Percentiles rank a stretch among this genome's conserved stretches.
phyloP scores from a whole-genome alignment of 495 filamentous ascomycete species.

The Neurospora intermedia region DNA sequence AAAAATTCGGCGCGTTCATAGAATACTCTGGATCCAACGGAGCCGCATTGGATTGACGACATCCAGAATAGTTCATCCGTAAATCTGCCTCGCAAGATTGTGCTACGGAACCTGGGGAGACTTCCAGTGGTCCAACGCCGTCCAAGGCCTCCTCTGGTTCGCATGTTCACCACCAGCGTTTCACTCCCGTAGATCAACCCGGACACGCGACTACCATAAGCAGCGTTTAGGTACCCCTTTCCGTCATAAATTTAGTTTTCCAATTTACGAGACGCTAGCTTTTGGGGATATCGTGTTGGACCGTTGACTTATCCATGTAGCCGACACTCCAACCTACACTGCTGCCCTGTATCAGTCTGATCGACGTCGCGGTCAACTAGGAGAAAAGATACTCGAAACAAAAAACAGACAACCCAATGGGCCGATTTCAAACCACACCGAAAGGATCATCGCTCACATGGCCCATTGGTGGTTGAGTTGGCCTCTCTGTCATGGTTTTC shows the following conservation, averaged over 20 bases:
- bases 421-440: background rate
- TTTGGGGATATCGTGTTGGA: background rate
- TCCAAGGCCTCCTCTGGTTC: background rate
- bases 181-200: background rate
- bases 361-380: background rate
- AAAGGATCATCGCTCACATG: background rate
- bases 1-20: background rate
- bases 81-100: background rate
- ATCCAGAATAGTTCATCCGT: background rate
- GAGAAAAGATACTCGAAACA: background rate
- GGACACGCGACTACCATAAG: background rate
- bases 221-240: background rate
- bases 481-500: background rate
- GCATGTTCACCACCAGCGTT: background rate
- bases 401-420: background rate
- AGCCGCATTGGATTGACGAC: background rate
- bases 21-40: background rate
- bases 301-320: background rate
- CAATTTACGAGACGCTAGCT: background rate
- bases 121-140: background rate
- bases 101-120: background rate
- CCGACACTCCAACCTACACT: background rate
- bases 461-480: background rate
- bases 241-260: background rate
- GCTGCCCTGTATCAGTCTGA: background rate